Base-by-base conservation (phyloP, 495 filamentous ascomycete genomes). In the Hypoxylon trugodes region DNA sequence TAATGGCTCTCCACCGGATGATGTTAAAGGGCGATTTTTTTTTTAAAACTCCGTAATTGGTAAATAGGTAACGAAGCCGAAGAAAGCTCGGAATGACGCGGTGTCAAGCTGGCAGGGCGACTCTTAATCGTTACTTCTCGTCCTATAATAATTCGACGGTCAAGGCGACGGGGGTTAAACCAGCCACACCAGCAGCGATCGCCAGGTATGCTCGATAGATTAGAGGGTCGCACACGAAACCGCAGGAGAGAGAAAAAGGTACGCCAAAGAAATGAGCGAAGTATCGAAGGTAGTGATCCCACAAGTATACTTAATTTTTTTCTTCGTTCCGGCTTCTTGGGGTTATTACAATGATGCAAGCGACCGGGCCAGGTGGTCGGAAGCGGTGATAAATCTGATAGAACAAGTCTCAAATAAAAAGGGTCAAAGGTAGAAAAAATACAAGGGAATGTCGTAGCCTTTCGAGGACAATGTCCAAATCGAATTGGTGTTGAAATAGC, bases 1-100 rank as follows among this genome's bases (percentile, higher is more conserved):
- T 72, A 72, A 41, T 43, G 45, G 55, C 63, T 64, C 70, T 70
- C 67, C 53, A 68, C 68, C n/a, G 64, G 70, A 70, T 70, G 69
- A 60, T 56, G 50, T 38, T 61, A 61, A 45, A 57, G 70, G 64
- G 70, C 58, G 61, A 56, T 57, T 50, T 46, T 41, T 43, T n/a
- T n/a, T n/a, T n/a, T n/a, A n/a, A n/a, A n/a, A 47, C 64, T 61
- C 57, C 51, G 64, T 53, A 36, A 59, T 19, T 55, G 32, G 9
- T 66, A 58, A 45, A 53, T 60, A 51, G 54, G 35, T 48, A 43
- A 60, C 62, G 64, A 61, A 53, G 52, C 52, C 38, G 51, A 66
- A 58, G 24, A 13, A 21, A 58, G 33, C 47, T 66, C 64, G 57
- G 47, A 43, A 52, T 53, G 64, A 61, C 57, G 57, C 38, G 51